Evolutionary conservation across 495 filamentous ascomycete species (phyloP).

Genomic region (Glarea lozoyensis): DNA sequence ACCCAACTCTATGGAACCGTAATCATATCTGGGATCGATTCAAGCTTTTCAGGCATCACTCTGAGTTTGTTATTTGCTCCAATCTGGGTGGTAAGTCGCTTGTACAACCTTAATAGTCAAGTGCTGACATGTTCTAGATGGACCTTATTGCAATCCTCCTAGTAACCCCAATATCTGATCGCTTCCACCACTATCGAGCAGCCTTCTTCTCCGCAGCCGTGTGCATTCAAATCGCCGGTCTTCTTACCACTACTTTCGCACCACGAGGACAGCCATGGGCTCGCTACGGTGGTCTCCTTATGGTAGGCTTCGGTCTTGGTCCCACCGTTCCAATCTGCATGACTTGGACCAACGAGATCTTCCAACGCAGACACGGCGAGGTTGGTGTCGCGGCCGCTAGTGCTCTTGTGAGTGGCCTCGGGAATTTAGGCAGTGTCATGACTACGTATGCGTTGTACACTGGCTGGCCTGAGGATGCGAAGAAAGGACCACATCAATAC

Average conservation of each 20-base stretch:
- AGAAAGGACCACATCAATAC: constrained; percentile 59
- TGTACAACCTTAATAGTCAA: constrained; percentile 24
- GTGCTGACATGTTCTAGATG: constrained; percentile 34
- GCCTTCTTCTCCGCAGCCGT: constrained; percentile 71
- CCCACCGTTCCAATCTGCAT: constrained; percentile 89
- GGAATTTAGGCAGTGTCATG: constrained; percentile 75
- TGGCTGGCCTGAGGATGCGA: constrained; percentile 69
- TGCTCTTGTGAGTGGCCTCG: constrained; percentile 76
- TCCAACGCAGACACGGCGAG: constrained; percentile 82
- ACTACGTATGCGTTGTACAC: constrained; percentile 87
- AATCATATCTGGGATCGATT: constrained; percentile 74
- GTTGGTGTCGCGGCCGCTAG: constrained; percentile 86
- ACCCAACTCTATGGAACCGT: constrained; percentile 79
- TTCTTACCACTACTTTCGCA: constrained; percentile 73
- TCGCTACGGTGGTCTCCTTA: constrained; percentile 77
- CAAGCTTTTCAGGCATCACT: constrained; percentile 59
- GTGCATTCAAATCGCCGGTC: constrained; percentile 72
- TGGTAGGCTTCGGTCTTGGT: constrained; percentile 85
- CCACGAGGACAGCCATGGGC: constrained; percentile 63
- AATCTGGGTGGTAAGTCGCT: constrained; percentile 63
- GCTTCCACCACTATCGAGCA: constrained; percentile 77
- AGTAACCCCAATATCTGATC: constrained; percentile 75
- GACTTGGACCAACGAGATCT: constrained; percentile 88
- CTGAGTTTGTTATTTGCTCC: constrained; percentile 79
- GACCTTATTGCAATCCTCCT: constrained; percentile 82